Conservation (phyloP, 2,329 filamentous ascomycete species). For the Amauroascus verrucosus region DNA sequence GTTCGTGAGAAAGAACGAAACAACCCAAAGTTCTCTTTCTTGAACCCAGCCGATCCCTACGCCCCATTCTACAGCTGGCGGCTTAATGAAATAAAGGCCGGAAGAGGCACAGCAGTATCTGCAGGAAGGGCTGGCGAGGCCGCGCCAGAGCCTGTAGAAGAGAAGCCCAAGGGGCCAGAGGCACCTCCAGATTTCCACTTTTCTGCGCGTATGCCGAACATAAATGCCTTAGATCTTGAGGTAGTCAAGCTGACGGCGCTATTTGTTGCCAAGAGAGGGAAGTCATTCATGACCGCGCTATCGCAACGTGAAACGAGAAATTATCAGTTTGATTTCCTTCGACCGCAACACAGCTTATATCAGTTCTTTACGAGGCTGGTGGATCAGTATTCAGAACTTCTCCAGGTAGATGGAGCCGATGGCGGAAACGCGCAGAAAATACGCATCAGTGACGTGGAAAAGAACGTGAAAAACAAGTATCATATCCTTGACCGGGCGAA, state of each 20-base stretch:
- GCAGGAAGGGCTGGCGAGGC: constrained; percentile 62
- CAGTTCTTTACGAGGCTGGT: constrained; percentile 89
- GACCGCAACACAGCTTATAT: constrained; percentile 90
- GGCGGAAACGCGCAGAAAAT: constrained; percentile 62
- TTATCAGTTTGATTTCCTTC: constrained; percentile 90
- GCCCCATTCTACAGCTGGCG: constrained; percentile 85
- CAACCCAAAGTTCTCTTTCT: constrained; percentile 86
- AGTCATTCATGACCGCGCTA: constrained; percentile 80
- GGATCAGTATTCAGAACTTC: constrained; percentile 79
- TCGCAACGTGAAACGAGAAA: constrained; percentile 83
- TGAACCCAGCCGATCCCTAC: constrained; percentile 71
- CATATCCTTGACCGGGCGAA: constrained; percentile 69
- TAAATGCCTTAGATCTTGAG: constrained; percentile 84
- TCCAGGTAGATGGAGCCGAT: constrained; percentile 58
- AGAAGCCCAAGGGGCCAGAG: constrained; percentile 70
- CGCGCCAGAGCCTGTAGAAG: constrained; percentile 42
- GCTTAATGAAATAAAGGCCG: constrained; percentile 71
- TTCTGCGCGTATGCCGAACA: constrained; percentile 92
- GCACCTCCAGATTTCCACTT: constrained; percentile 83
- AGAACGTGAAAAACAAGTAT: constrained; percentile 69
- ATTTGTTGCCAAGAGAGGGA: constrained; percentile 86
- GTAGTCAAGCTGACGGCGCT: constrained; percentile 67
- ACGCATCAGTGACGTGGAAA: constrained; percentile 60
- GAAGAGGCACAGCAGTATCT: constrained; percentile 67
- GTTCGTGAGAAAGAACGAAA: constrained; percentile 73